Percentiles rank a stretch among this genome's conserved stretches.
phyloP scores from a whole-genome alignment of 2,329 filamentous ascomycete species.

The Cladosporium velox region DNA sequence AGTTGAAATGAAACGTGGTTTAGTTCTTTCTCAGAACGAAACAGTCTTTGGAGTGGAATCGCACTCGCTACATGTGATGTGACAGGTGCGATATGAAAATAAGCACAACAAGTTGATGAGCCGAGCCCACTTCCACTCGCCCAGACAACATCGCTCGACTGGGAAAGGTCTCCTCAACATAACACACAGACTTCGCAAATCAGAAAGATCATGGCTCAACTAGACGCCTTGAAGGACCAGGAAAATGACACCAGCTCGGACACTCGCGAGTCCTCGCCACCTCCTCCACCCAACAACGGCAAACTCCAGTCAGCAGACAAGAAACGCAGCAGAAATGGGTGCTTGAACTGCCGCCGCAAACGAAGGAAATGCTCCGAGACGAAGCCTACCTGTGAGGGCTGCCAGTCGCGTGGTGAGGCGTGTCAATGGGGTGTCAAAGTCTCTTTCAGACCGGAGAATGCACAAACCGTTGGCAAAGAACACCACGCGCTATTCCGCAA shows the following conservation, averaged over 20 bases:
- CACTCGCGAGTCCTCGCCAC: slow-evolving; percentile 17
- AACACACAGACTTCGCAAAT: background rate
- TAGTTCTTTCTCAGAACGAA: background rate
- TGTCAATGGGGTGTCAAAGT: slow-evolving; percentile 37
- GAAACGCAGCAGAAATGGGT: slow-evolving; percentile 38
- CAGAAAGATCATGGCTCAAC: background rate
- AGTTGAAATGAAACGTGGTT: background rate
- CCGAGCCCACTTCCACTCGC: background rate
- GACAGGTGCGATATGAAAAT: background rate
- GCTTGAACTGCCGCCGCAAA: slow-evolving; percentile 38
- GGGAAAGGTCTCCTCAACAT: background rate
- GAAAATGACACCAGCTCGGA: slow-evolving; percentile 10
- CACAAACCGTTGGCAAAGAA: slow-evolving; percentile 31
- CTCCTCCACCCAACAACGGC: slow-evolving; percentile 19
- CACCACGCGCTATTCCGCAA: slow-evolving; percentile 32
- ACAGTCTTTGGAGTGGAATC: background rate
- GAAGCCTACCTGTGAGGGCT: slow-evolving; percentile 37
- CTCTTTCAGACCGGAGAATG: slow-evolving; percentile 35
- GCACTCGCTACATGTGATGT: background rate
- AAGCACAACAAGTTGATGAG: background rate
- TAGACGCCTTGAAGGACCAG: slow-evolving; percentile 6
- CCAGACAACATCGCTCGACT: background rate
- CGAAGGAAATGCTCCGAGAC: slow-evolving; percentile 37
- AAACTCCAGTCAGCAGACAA: slow-evolving; percentile 31
- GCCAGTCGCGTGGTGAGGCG: slow-evolving; percentile 32